Evolutionary conservation across 208 protist genomes (phyloP), one percentile per base, ranked within the genome.

Genomic region (Trypanosoma congolense): DNA sequence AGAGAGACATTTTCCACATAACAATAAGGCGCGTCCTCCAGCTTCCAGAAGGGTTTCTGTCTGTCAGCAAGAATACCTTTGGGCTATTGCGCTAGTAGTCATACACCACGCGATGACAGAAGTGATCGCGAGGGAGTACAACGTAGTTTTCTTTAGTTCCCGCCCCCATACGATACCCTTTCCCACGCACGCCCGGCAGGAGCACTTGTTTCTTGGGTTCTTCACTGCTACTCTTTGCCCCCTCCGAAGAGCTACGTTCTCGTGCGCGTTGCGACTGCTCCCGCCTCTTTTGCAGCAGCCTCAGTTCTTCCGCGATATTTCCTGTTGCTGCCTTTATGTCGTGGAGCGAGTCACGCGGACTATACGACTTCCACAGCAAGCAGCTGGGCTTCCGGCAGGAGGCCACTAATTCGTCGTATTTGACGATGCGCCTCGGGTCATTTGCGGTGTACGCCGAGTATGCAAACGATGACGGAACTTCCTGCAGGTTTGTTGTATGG

Each of bases 391-490:
- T 65, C 30, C 65, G 69, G 46, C 75, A 59, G 4, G 66, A 61
- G 18, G 81, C 71, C 16, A 90, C 62, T n/a, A 61, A 43, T 19
- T 70, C 46, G 57, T 87, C 65, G 55, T 74, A 86, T 25, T 57
- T 33, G 6, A 88, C 46, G 24, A 65, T 33, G 33, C 86, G 75
- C 18, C 71, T 66, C 16, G 79, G 74, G 59, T 93, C 81, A 28
- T 87, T 68, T 14, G 69, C 31, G 19, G 45, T 28, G 67, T 93
- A 93, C 18, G 71, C 74, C 6, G 77, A 85, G 66, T 88, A 93
- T 3, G 81, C 86, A 48, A 81, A 93, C 6, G 70, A 78, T 26
- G 70, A 71, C 45, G 65, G 64, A 26, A 87, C 59, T 10, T 83
- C 74, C 21, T 41, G 56, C 28, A 87, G 73, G 48, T 89, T 74